Conservation (phyloP, 768 basidiomycete species). For the Termitomyces sp. region DNA sequence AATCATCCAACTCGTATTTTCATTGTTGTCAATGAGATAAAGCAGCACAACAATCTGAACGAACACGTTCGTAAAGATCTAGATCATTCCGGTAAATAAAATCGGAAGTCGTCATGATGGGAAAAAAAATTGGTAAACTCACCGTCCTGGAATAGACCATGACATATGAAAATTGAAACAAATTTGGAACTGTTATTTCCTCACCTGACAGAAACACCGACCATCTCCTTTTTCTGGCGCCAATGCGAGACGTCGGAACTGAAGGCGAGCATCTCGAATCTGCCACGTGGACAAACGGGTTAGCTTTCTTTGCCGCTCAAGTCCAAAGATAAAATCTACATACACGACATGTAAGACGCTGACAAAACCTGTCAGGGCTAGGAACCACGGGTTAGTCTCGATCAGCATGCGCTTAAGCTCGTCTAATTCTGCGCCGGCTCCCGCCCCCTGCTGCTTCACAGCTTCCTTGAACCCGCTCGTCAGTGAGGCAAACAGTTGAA, state of each 20-base stretch:
- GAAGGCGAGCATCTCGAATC: constrained; percentile 96
- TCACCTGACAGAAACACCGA: constrained; percentile 91
- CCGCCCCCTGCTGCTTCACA: constrained; percentile 67
- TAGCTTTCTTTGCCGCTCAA: constrained; percentile 7
- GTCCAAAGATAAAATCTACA: constrained; percentile 28
- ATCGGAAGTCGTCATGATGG: not conserved
- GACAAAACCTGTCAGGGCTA: constrained; percentile 81
- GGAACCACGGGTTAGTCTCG: constrained; percentile 86
- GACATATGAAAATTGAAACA: constrained; percentile 5
- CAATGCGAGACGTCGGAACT: constrained; percentile 94
- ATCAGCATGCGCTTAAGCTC: constrained; percentile 94
- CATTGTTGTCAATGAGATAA: constrained; percentile 93
- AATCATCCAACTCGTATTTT: constrained; percentile 98
- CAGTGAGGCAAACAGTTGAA: constrained; percentile 84
- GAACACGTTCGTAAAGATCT: constrained; percentile 90
- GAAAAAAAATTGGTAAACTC: constrained; percentile 20
- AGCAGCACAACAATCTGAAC: constrained; percentile 88
- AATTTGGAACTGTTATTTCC: constrained; percentile 16
- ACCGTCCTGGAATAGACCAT: constrained; percentile 48
- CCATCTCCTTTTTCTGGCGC: constrained; percentile 92
- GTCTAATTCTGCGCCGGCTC: constrained; percentile 74
- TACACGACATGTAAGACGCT: constrained; percentile 86
- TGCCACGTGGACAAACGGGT: constrained; percentile 25
- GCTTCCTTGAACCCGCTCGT: constrained; percentile 86
- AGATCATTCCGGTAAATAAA: constrained; percentile 1